Evolutionary conservation across 2,329 filamentous ascomycete genomes (phyloP), one percentile per base, ranked within the genome.

Genomic region (Capronia coronata): DNA sequence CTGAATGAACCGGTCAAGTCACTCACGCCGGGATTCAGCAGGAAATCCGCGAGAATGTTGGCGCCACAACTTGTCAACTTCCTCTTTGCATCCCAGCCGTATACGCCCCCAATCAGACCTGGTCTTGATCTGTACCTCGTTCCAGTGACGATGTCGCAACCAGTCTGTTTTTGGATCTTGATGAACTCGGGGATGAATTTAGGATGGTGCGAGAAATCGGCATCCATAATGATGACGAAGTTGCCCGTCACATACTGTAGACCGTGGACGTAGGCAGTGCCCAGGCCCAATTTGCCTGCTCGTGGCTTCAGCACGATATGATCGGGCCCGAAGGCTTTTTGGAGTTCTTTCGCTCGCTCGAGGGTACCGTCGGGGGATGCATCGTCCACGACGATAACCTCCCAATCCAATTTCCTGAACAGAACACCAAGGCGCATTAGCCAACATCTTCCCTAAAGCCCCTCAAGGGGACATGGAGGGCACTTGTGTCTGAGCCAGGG

Each of bases 171-270:
- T 71, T 97, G 93, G 59, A 83, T 79, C 52, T 78, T 78, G 63
- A 98, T 87, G 88, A 98, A 97, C 65, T 84, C 77, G 46, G 90
- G 83, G 71, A 98, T 95, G 79, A 97, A 98, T 74, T 97, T 98
- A 66, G 93, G 93, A 76, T 98, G 93, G 75, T 98, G 93, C 62
- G 82, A 88, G 78, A 98, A 98, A 73, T 98, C 93, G 71, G 94
- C 93, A 75, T 98, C 93, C 93, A 98, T 98, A 78, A 98, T 98
- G 76, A 98, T 87, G 67, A 98, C 87, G 66, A 83, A 97, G 78
- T 94, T 96, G 63, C 93, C 93, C 18, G 83, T 89, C 19, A 79
- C 85, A 67, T 86, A 97, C 68, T 95, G 81, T 53, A 98, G 78
- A 45, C 91, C 91, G 71, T 96, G 90, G 32, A 96, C 87, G 73